Conservation (phyloP, 345 rosid species). For the Carallia pectinifolia region DNA sequence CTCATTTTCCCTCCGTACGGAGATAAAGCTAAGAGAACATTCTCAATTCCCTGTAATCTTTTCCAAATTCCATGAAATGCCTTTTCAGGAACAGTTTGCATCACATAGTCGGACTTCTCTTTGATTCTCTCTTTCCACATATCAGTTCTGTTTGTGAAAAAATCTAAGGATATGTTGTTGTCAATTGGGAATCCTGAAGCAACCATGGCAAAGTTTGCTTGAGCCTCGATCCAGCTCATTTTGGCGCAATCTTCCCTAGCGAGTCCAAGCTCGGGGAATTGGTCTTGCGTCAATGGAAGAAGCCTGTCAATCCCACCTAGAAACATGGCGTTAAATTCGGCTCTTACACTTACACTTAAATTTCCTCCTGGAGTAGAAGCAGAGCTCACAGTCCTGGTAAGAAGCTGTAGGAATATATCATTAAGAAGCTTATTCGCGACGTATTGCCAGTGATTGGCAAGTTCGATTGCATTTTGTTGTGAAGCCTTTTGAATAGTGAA, state of each 20-base stretch:
- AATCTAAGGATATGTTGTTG: neutral
- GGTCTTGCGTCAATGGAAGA: neutral
- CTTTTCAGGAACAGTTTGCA: neutral
- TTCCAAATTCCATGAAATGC: neutral
- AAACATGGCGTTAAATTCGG: no score
- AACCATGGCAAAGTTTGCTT: neutral
- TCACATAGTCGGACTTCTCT: neutral
- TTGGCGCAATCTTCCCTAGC: neutral
- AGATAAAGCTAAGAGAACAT: neutral
- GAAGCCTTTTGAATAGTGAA: neutral
- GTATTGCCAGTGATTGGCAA: neutral
- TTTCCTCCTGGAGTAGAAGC: neutral
- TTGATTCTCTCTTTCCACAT: neutral
- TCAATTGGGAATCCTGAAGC: neutral
- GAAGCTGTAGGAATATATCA: neutral
- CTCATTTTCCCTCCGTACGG: neutral
- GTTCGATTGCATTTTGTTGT: neutral
- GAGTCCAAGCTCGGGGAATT: neutral
- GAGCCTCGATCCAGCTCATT: neutral
- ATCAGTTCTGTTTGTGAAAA: neutral
- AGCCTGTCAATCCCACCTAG: neutral
- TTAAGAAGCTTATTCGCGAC: neutral
- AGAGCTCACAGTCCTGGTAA: no score
- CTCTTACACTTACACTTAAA: neutral
- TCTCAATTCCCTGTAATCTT: neutral